These are phyloP conservation scores for Ceratocystis lukuohia DNA, from an alignment of 2,329 filamentous ascomycete genomes.

Conservation along the genomic window DNA sequence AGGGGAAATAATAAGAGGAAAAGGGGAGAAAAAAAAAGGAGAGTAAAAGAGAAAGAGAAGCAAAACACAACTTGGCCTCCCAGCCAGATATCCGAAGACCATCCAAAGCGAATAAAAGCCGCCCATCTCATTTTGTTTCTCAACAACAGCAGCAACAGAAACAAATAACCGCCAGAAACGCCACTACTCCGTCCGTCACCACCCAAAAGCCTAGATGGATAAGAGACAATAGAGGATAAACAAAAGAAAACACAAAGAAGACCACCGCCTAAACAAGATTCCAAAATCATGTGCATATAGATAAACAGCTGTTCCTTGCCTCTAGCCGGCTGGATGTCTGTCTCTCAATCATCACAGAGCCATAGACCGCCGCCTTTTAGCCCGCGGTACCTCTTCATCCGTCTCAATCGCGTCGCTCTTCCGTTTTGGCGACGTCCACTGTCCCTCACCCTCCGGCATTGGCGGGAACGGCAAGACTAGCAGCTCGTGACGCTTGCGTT, in stretches of 20 bases:
- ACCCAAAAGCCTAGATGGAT: no score
- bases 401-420: background rate
- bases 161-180: background rate
- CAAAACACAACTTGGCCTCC: background rate
- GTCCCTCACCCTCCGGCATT: conserved; percentile 24
- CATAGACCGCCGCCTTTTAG: conserved; percentile 8
- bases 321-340: no score
- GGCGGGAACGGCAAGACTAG: conserved; percentile 33
- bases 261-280: background rate
- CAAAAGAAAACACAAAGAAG: background rate
- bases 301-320: no score
- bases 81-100: background rate
- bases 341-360: background rate
- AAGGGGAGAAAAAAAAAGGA: background rate
- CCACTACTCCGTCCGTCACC: background rate
- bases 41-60: background rate
- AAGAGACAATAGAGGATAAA: background rate
- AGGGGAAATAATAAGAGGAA: background rate
- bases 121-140: background rate
- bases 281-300: background rate
- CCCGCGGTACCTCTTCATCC: conserved; percentile 4
- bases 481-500: conserved; percentile 7
- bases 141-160: background rate
- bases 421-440: background rate
- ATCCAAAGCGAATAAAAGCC: background rate